These are phyloP conservation scores for Paecilomyces dactylethromorphus DNA, from an alignment of 2,329 filamentous ascomycete species.

Conservation along the genomic window DNA sequence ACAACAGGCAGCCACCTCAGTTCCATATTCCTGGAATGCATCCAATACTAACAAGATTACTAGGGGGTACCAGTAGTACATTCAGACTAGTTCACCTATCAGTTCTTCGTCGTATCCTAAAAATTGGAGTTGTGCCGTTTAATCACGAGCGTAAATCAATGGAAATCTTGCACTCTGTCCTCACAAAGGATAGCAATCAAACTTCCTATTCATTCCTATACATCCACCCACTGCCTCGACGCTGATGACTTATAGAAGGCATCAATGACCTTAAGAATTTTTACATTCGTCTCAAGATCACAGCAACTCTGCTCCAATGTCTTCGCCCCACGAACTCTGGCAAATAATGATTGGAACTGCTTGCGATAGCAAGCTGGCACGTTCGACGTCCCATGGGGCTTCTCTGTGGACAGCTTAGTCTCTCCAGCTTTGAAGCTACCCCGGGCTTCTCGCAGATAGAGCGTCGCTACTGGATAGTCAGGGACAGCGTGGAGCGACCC, in stretches of 20 bases:
- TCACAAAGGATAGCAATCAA: not conserved
- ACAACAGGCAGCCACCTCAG: too few relatives aligned
- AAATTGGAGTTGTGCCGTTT: too few relatives aligned
- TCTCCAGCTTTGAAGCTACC: slow-evolving; percentile 10
- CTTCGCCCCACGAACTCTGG: slow-evolving; percentile 5
- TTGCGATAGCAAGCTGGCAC: slow-evolving; percentile 10
- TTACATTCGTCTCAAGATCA: slow-evolving; percentile 9
- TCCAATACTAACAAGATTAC: too few relatives aligned
- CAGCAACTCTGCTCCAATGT: slow-evolving; percentile 6
- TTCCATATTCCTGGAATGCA: too few relatives aligned
- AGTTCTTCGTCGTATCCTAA: too few relatives aligned
- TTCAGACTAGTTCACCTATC: too few relatives aligned
- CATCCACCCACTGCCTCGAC: slow-evolving; percentile 10
- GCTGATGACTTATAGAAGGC: slow-evolving; percentile 12
- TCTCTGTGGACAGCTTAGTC: slow-evolving; percentile 10
- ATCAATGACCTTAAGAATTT: slow-evolving; percentile 10
- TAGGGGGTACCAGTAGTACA: too few relatives aligned
- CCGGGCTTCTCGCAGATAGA: slow-evolving; percentile 8
- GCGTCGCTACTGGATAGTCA: slow-evolving; percentile 9
- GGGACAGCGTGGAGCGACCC: slow-evolving; percentile 11
- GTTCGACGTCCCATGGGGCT: slow-evolving; percentile 10
- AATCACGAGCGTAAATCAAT: too few relatives aligned
- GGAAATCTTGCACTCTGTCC: too few relatives aligned
- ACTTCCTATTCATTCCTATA: not conserved
- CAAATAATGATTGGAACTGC: slow-evolving; percentile 10